Evolutionary conservation across 169 alveolate genomes (phyloP), one percentile per base, ranked within the genome.

Genomic region (Eimeria tenella): DNA sequence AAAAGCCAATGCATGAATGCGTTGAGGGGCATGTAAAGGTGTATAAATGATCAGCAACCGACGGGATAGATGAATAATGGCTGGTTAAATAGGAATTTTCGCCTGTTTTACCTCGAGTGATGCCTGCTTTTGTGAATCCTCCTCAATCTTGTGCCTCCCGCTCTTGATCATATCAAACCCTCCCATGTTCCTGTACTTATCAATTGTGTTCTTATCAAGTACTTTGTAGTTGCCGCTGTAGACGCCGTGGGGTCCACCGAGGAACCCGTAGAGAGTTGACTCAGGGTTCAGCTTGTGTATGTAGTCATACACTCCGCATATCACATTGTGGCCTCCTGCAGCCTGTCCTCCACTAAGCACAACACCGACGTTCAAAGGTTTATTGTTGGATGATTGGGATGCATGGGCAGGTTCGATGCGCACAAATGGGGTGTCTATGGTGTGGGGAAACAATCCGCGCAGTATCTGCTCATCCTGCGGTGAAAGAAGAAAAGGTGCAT

Each of bases 281-380:
- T n/a, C 31, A 17, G 83, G 56, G 50, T 94, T 74, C 25, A 70
- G 63, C 6, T 60, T 58, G 53, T 98, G 98, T 70, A 98, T 96
- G 95, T 97, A 98, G 90, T 99, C 99, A 93, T 95, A 99, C 5
- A 98, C 96, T 53, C 99, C 99, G 5, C 99, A 97, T 62, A 99
- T 98, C 52, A 99, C 99, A 94, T 99, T 99, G 96, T 99, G 99
- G 4, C 99, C 99, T 49, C 99, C 99, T 1, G 99, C 99, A 5
- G 99, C 99, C 90, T 99, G 99, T 10, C 99, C 99, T 53, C 99
- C 99, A 62, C 99, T 97, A n/a, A 99, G 97, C 5, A 99, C 99
- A 63, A 98, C 98, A 21, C 99, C 99, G 13, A 99, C 94, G 52
- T 88, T 90, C 70, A 95, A 86, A 5, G 96, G 96, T 71, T 73